Evolutionary conservation across 2,329 filamentous ascomycete species (phyloP), one percentile per base, ranked within the genome.

Genomic region (Clonostachys sp.): DNA sequence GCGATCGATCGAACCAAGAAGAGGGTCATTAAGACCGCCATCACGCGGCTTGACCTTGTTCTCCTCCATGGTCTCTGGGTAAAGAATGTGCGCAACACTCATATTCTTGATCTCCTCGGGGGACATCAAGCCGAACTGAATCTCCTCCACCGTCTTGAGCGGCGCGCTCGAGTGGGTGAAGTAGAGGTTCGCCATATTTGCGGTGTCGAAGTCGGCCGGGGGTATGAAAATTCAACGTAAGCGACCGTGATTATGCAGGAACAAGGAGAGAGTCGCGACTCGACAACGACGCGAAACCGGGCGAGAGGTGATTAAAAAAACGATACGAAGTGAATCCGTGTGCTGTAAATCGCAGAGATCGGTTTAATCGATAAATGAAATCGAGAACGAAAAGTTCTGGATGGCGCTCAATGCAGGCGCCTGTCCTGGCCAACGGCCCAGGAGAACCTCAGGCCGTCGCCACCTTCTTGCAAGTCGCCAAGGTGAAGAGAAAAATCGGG

Each of bases 51-150:
- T 89, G 57, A 89, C 86, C 62, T 91, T 88, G 68, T 87, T 87
- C 70, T 99, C 94, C 64, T 99, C 94, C 94, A 99, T 96, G 30
- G 94, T 97, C 76, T 99, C 94, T n/a, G 94, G 91, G 65, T 96
- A 97, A 67, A 94, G 81, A 66, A 99, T 92, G 67, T 96, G 89
- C 58, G 86, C 88, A 54, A 97, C 92, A 71, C 91, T 96, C 90
- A 97, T 95, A 62, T 87, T 91, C 78, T 99, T 97, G 72, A 97
- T 96, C 76, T 99, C 95, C 68, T 99, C 94, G 24, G 94, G 94
- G 35, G 94, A 95, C 70, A 99, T 83, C 65, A 99, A 82, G 64
- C 94, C 94, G 66, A 99, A 99, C 78, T 99, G 95, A 61, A 99
- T 96, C 80, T 99, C 95, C 80, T 96, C 87, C 62, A 99, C 91